Evolutionary conservation across 2,329 filamentous ascomycete genomes (phyloP).

Genomic region (Aureobasidium sp.): DNA sequence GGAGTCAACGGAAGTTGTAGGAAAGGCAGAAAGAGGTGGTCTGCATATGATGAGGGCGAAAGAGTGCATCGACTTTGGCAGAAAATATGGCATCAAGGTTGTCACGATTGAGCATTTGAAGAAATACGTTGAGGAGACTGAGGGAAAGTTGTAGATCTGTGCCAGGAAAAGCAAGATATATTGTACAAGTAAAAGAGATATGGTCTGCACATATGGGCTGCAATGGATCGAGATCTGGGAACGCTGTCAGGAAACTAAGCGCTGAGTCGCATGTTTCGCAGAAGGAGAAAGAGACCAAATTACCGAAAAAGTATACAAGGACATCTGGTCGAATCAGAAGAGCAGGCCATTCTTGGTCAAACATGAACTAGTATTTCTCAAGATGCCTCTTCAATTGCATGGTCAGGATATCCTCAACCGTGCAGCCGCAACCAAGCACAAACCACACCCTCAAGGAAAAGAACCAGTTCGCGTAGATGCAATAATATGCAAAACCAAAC

Average conservation of each 20-base stretch:
- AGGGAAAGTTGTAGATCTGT: conserved; percentile 41
- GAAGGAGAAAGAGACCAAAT: not conserved
- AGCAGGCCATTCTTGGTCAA: no score
- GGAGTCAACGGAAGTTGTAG: conserved; percentile 66
- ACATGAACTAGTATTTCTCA: no score
- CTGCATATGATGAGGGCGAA: conserved; percentile 88
- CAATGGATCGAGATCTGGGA: not conserved
- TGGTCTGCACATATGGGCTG: not conserved
- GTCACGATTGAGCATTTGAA: conserved; percentile 93
- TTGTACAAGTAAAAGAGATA: not conserved
- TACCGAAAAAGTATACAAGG: not conserved
- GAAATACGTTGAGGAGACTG: conserved; percentile 66
- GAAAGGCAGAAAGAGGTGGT: conserved; percentile 56
- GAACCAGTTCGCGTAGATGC: not conserved
- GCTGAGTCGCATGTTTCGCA: not conserved
- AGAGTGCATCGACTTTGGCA: conserved; percentile 80
- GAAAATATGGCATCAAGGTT: conserved; percentile 81
- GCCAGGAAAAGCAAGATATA: not conserved
- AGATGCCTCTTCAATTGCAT: no score
- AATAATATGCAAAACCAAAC: no score
- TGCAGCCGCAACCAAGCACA: not conserved
- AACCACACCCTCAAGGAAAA: not conserved
- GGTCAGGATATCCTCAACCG: not conserved
- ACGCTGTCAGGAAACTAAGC: not conserved
- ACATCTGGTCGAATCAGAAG: not conserved